phyloP scores from a whole-genome alignment of 805 yeast genomes.

The Wilhelminamyces savonicus region DNA sequence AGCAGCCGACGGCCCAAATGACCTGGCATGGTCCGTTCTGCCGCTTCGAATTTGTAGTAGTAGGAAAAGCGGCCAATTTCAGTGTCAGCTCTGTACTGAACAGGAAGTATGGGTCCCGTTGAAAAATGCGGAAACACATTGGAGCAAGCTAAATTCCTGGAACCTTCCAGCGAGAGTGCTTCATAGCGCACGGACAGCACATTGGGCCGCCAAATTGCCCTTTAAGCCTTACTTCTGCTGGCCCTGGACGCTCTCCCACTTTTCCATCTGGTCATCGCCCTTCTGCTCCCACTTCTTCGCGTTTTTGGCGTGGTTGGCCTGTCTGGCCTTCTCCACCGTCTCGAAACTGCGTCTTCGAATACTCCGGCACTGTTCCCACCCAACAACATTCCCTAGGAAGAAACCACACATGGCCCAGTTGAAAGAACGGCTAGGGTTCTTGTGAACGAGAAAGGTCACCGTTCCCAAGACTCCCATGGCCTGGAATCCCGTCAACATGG shows the following conservation, averaged over 20 bases:
- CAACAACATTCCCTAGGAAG: slow-evolving; percentile 69
- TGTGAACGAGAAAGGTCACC: slow-evolving; percentile 61
- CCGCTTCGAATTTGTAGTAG: no score
- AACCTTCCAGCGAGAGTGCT: no score
- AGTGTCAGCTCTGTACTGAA: neutral
- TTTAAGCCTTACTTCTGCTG: slow-evolving; percentile 4
- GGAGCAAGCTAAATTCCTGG: neutral
- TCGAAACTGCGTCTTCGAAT: slow-evolving; percentile 59
- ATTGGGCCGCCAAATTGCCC: slow-evolving; percentile 1
- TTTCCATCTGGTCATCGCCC: slow-evolving; percentile 18
- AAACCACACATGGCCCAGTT: slow-evolving; percentile 86
- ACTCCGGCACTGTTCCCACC: slow-evolving; percentile 91
- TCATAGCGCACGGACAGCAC: neutral
- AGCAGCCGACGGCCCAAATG: no score
- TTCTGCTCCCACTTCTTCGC: slow-evolving; percentile 21
- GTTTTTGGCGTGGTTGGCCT: slow-evolving; percentile 31
- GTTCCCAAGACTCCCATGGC: slow-evolving; percentile 66
- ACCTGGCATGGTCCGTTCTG: no score
- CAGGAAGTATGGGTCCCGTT: slow-evolving; percentile 1
- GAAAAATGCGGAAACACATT: neutral
- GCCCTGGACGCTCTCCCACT: slow-evolving; percentile 18
- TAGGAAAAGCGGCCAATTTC: no score
- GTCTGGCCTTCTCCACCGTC: slow-evolving; percentile 65
- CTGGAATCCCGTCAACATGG: slow-evolving; percentile 69
- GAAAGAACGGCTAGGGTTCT: slow-evolving; percentile 52